phyloP scores from a whole-genome alignment of 495 filamentous ascomycete species.

The Bryoglossum gracile region DNA sequence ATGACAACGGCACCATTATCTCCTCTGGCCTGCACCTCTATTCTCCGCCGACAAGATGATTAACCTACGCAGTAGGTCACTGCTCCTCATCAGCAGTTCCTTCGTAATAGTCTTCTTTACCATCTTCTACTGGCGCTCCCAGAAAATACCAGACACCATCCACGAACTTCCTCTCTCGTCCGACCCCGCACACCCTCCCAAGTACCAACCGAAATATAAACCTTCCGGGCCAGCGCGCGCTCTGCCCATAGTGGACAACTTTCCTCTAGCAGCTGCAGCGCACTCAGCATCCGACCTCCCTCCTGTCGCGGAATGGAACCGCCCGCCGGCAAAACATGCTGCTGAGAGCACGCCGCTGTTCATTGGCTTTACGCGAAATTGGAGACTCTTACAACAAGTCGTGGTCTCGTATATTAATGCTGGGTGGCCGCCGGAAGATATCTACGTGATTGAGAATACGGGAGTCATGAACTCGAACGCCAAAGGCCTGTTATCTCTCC shows the following conservation, averaged over 20 bases:
- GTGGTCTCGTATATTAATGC: conserved; percentile 54
- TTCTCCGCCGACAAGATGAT: too few relatives aligned
- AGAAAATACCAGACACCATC: too few relatives aligned
- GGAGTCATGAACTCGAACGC: conserved; percentile 49
- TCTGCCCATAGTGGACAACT: conserved; percentile 12
- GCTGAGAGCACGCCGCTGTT: conserved; percentile 41
- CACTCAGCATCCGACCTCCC: conserved; percentile 25
- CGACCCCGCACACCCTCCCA: too few relatives aligned
- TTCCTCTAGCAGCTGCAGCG: conserved; percentile 6
- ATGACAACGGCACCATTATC: too few relatives aligned
- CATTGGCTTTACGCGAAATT: conserved; percentile 52
- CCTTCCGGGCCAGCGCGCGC: not conserved
- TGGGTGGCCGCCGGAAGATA: conserved; percentile 53
- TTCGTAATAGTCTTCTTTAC: too few relatives aligned
- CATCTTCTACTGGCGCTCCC: too few relatives aligned
- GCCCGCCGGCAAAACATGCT: conserved; percentile 30
- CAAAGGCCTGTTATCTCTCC: conserved; percentile 40
- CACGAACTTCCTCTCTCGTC: too few relatives aligned
- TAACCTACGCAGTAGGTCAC: too few relatives aligned
- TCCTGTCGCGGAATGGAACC: conserved; percentile 35
- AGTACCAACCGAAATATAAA: not conserved
- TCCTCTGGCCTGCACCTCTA: too few relatives aligned
- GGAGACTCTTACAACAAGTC: conserved; percentile 49
- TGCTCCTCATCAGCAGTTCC: too few relatives aligned
- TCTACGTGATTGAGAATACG: conserved; percentile 57